phyloP scores from a whole-genome alignment of 2,329 filamentous ascomycete species.

The Pleurostoma richardsiae region DNA sequence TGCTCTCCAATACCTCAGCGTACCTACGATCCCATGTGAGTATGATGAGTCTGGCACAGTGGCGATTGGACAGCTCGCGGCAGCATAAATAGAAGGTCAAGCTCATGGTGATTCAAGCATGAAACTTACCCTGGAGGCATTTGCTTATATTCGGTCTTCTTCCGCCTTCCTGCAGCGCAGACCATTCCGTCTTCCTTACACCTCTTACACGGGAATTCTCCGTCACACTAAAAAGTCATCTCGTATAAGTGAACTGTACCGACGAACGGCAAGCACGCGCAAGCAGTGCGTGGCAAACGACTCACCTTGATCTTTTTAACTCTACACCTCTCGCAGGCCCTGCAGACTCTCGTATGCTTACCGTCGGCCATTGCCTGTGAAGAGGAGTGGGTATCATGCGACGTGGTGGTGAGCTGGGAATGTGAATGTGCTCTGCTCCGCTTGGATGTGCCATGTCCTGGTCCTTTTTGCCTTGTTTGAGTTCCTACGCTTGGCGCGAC shows the following conservation, averaged over 20 bases:
- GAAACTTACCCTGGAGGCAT: slow-evolving; percentile 51
- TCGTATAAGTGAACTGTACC: neutral
- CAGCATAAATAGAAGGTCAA: neutral
- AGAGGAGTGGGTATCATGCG: slow-evolving; percentile 28
- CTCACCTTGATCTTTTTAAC: slow-evolving; percentile 67
- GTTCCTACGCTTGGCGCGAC: slow-evolving; percentile 29
- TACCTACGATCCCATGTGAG: slow-evolving; percentile 35
- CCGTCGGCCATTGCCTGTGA: slow-evolving; percentile 40
- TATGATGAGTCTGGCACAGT: neutral
- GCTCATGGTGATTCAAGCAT: slow-evolving; percentile 1
- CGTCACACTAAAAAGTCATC: slow-evolving; percentile 45
- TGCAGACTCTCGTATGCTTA: slow-evolving; percentile 61
- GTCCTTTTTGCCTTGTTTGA: slow-evolving; percentile 35
- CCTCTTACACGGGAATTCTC: slow-evolving; percentile 61
- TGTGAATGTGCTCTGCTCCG: slow-evolving; percentile 35
- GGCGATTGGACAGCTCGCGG: too few relatives aligned
- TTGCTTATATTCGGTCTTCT: slow-evolving; percentile 67
- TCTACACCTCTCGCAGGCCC: slow-evolving; percentile 60
- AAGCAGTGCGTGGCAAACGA: too few relatives aligned
- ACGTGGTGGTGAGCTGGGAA: slow-evolving; percentile 27
- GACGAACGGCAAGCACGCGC: slow-evolving; percentile 6
- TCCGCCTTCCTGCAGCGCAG: slow-evolving; percentile 57
- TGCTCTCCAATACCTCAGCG: slow-evolving; percentile 61
- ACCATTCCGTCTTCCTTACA: slow-evolving; percentile 62
- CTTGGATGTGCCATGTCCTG: slow-evolving; percentile 45